Evolutionary conservation across 2,329 filamentous ascomycete species (phyloP).

Genomic region (Aspergillus carbonarius): DNA sequence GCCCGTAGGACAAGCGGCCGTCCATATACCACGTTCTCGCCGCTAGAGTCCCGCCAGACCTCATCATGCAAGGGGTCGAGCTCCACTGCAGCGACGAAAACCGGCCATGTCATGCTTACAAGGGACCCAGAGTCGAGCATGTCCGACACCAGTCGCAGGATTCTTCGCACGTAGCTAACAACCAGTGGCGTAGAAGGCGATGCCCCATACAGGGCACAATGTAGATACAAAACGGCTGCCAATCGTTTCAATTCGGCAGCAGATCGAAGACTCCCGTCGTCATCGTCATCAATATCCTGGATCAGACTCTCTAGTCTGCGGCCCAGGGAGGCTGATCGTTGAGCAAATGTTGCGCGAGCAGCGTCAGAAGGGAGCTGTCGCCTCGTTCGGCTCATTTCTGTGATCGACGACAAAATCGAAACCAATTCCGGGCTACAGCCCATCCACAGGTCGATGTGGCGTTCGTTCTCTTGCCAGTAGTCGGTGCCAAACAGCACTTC

Average conservation of each 20-base stretch:
- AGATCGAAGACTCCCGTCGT: constrained; percentile 35
- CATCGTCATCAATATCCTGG: constrained; percentile 32
- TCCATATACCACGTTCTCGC: constrained; percentile 28
- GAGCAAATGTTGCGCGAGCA: constrained; percentile 27
- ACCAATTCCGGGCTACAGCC: constrained; percentile 51
- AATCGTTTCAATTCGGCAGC: constrained; percentile 47
- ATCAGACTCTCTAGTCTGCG: constrained; percentile 33
- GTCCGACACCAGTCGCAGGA: constrained; percentile 36
- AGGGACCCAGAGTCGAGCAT: constrained; percentile 34
- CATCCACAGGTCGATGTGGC: constrained; percentile 48
- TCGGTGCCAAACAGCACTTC: constrained; percentile 49
- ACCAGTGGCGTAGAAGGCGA: constrained; percentile 41
- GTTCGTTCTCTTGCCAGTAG: constrained; percentile 46
- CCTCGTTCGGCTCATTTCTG: constrained; percentile 44
- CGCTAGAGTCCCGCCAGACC: constrained; percentile 27
- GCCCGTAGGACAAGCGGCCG: constrained; percentile 42
- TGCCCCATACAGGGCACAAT: constrained; percentile 47
- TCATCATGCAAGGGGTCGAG: constrained; percentile 41
- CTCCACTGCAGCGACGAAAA: constrained; percentile 48
- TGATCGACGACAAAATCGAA: constrained; percentile 49
- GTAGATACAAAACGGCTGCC: constrained; percentile 47
- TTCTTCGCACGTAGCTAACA: constrained; percentile 31
- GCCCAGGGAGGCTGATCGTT: constrained; percentile 37
- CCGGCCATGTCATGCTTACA: constrained; percentile 43
- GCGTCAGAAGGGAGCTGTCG: constrained; percentile 28